Base-by-base conservation (phyloP, 352 stramenopile genomes). In the Phytophthora agathidicida region DNA sequence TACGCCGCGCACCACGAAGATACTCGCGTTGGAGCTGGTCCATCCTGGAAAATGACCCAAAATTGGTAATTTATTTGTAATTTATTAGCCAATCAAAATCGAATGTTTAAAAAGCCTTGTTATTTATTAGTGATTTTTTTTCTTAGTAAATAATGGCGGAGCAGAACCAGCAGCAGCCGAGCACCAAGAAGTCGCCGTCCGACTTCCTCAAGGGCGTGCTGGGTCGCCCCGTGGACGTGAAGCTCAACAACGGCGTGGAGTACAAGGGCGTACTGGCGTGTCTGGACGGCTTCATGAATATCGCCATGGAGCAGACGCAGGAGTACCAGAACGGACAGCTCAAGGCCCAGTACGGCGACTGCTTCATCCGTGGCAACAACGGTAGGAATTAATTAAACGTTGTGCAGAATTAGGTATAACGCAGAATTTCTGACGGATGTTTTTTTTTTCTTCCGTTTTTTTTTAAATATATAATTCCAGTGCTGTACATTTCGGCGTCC, bases 241-340 rank as follows among this genome's bases (percentile, higher is more conserved):
- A 99, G 72, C 87, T 99, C 19, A 99, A 99, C 88, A 98, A 98
- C 33, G 98, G 97, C 57, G 96, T 99, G 42, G 92, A 99, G 77
- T 99, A 99, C 80, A 94, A 95, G 65, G 97, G 97, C 63, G 91
- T 99, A 23, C 79, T 99, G 41, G 97, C 96, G 14, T 99, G 97
- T 71, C 86, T 99, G 32, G 98, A 99, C 84, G 98, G 98, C 28
- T 99, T 99, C 78, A 98, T 99, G 96, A 99, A 99, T 83, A 99
- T 99, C 80, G 98, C 98, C 28, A 99, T 99, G 96, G 98, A 99
- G 77, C 98, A 99, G 79, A 99, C 97, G 48, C 97, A 99, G 67
- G 98, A 99, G 79, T 99, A 98, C 77, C 87, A 98, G 30, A 98
- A 99, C 81, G 98, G 97, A 8, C 95, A 99, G 76, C 87, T 99